These are phyloP conservation scores for Nakazawaea pomicola DNA, from an alignment of 805 yeast genomes.

Conservation along the genomic window DNA sequence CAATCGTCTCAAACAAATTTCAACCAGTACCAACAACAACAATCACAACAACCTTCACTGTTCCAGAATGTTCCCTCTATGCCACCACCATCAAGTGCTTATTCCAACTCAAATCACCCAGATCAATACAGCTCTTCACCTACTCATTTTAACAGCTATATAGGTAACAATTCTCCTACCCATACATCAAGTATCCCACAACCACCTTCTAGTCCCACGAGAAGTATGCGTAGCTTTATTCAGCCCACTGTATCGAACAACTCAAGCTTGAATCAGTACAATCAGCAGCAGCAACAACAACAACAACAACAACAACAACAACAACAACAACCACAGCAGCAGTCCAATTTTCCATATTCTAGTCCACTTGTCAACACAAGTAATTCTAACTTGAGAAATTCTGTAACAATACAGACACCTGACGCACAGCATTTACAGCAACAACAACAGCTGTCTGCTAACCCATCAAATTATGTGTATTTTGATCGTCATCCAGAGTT, in stretches of 20 bases:
- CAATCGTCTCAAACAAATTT: conserved; percentile 20
- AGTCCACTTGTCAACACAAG: conserved; percentile 11
- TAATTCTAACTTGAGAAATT: conserved; percentile 13
- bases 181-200: conserved; percentile 20
- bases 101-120: conserved; percentile 3
- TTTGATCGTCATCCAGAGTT: conserved; percentile 82
- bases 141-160: conserved; percentile 14
- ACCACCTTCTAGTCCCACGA: conserved; percentile 30
- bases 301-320: conserved; percentile 15
- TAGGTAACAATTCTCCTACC: conserved; percentile 20
- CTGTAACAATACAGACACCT: conserved; percentile 15
- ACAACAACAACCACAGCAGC: conserved; percentile 13
- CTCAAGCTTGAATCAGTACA: conserved; percentile 23
- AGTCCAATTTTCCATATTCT: conserved; percentile 9
- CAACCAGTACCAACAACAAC: conserved; percentile 14
- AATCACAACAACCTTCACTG: conserved; percentile 8
- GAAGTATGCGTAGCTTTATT: conserved; percentile 26
- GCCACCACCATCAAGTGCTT: conserved; percentile 18
- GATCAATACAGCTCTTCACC: conserved; percentile 15
- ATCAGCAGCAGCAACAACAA: conserved; percentile 15
- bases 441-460: conserved; percentile 16
- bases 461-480: conserved; percentile 47
- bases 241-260: conserved; percentile 24
- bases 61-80: conserved; percentile 21
- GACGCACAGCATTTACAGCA: conserved; percentile 12